Evolutionary conservation across 345 rosid species (phyloP), one percentile per base, ranked within the genome.

Genomic region (Populus alba): DNA sequence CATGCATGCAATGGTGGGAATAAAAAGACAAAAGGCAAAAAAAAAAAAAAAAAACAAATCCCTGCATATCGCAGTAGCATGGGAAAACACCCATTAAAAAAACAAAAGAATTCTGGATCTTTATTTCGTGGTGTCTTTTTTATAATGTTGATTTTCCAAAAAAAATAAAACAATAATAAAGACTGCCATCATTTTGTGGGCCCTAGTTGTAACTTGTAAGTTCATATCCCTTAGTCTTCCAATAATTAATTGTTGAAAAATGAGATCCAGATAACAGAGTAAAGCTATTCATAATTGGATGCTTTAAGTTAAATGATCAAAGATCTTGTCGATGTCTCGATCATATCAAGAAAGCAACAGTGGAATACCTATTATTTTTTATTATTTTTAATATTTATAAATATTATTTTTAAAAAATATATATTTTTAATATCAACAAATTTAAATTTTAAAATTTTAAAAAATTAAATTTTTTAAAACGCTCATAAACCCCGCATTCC

Each of bases 231-330:
- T n/a, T 3, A 23, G 11, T n/a, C 63, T 57, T 4, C 2, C 29
- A 59, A n/a, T n/a, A n/a, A n/a, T 59, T 23, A 59, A n/a, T 9
- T 59, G 63, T 23, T n/a, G 63, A 59, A 23, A 59, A 59, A 59
- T 9, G 65, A 59, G 27, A 57, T 45, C 16, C 12, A 2, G 49
- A 43, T 43, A 43, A 11, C 12, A 59, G 16, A 22, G 51, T 41
- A 68, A 75, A 65, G 80, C 35, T 7, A n/a, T 20, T 12, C 76
- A 76, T 76, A 39, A 66, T 77, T 74, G 15, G 39, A 29, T 71
- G 18, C 72, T 78, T 71, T 23, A 12, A 71, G 68, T 57, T 37
- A 11, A 43, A n/a, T 23, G 65, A 59, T 59, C 65, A 10, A 59
- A 4, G 65, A 25, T 59, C 65, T 47, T 13, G 17, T 47, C 12